Percentiles rank a stretch among this genome's conserved stretches.
phyloP scores from a whole-genome alignment of 495 filamentous ascomycete genomes.

The Aspergillus carlsbadensis region DNA sequence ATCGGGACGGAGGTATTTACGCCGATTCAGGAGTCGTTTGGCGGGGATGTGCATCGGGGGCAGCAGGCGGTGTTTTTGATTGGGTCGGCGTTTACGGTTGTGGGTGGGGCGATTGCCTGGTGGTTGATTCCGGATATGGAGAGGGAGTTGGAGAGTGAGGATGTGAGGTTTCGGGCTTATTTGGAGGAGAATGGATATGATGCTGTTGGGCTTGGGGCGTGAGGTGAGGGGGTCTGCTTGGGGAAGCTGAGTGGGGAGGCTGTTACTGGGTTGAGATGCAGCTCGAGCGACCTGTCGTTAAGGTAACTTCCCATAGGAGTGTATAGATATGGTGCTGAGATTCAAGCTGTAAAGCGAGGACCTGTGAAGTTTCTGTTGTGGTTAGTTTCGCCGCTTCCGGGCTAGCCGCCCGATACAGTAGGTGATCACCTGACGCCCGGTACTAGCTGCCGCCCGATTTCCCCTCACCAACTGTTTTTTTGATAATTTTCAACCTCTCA shows the following conservation, averaged over 20 bases:
- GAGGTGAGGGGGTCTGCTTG: too few relatives aligned
- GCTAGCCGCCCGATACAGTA: too few relatives aligned
- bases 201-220: too few relatives aligned
- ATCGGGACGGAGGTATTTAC: conserved; percentile 50
- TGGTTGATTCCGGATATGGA: conserved; percentile 46
- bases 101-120: conserved; percentile 44
- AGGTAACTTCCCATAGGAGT: too few relatives aligned
- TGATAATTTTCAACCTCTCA: too few relatives aligned
- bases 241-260: too few relatives aligned
- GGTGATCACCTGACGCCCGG: too few relatives aligned
- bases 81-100: background rate
- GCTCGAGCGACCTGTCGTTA: too few relatives aligned
- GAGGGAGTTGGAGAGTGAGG: conserved; percentile 44
- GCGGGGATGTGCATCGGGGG: conserved; percentile 32
- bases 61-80: conserved; percentile 13
- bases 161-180: conserved; percentile 43
- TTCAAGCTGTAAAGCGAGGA: conserved; percentile 3
- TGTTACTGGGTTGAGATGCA: too few relatives aligned
- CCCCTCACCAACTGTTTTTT: too few relatives aligned
- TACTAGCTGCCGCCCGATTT: too few relatives aligned
- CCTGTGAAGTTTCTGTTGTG: conserved; percentile 8
- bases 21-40: conserved; percentile 42
- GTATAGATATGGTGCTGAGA: too few relatives aligned
- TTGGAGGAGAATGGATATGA: conserved; percentile 43
- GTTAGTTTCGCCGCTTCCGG: conserved; percentile 7